Evolutionary conservation across 2,329 filamentous ascomycete species (phyloP).

Genomic region (Alternaria sp.): DNA sequence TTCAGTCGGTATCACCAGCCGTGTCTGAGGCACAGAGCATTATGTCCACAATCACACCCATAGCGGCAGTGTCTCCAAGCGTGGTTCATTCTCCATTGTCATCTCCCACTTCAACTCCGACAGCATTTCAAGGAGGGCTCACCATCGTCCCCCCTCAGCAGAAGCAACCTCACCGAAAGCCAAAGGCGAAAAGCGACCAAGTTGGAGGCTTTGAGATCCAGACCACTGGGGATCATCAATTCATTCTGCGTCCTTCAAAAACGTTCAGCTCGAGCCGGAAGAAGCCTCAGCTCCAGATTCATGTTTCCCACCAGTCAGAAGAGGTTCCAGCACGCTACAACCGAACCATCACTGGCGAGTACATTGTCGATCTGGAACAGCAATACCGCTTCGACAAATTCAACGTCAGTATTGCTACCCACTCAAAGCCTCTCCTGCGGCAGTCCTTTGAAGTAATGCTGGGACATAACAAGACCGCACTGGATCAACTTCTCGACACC

Average conservation of each 20-base stretch:
- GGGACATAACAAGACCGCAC: constrained; percentile 42
- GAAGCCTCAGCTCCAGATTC: constrained; percentile 60
- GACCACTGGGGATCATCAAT: constrained; percentile 62
- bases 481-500: constrained; percentile 31
- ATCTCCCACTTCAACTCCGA: constrained; percentile 7
- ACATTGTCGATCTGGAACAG: constrained; percentile 59
- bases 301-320: constrained; percentile 55
- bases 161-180: constrained; percentile 16
- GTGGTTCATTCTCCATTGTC: neutral
- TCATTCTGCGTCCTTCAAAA: constrained; percentile 60
- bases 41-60: constrained; percentile 12
- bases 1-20: constrained; percentile 6
- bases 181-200: constrained; percentile 33
- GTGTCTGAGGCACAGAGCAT: constrained; percentile 7
- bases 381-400: constrained; percentile 59
- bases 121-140: constrained; percentile 29
- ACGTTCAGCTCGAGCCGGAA: constrained; percentile 51
- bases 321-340: constrained; percentile 57
- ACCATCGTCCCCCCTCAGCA: constrained; percentile 22
- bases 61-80: constrained; percentile 9
- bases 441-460: constrained; percentile 46
- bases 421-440: constrained; percentile 48
- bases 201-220: constrained; percentile 60
- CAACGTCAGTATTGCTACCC: constrained; percentile 57
- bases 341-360: constrained; percentile 62